Conservation (phyloP, 2,329 filamentous ascomycete genomes). For the Talaromyces sp. region DNA sequence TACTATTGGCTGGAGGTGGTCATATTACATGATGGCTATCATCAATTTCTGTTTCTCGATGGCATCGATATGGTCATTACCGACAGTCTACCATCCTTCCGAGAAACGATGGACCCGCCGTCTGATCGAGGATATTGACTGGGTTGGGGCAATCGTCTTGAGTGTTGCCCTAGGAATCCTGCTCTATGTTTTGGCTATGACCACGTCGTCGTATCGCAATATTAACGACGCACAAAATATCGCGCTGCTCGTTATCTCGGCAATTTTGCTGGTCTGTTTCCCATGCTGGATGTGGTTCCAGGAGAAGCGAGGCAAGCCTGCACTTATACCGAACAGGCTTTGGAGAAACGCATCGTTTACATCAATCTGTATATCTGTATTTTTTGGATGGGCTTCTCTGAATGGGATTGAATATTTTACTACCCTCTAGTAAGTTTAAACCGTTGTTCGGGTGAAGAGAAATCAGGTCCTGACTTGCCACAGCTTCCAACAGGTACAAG, state of each 20-base stretch:
- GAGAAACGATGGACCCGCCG: slow-evolving; percentile 21
- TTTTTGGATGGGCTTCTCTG: not conserved
- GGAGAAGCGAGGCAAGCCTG: slow-evolving; percentile 22
- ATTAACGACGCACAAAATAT: slow-evolving; percentile 21
- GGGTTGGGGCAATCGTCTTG: slow-evolving; percentile 46
- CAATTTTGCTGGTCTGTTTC: slow-evolving; percentile 28
- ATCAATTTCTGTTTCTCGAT: slow-evolving; percentile 4
- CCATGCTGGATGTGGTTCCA: slow-evolving; percentile 25
- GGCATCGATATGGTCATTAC: not conserved
- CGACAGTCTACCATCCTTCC: not conserved
- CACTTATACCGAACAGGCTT: slow-evolving; percentile 33
- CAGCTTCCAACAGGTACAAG: slow-evolving; percentile 48
- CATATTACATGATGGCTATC: slow-evolving; percentile 30
- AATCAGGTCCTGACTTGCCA: not conserved
- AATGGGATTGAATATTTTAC: not conserved
- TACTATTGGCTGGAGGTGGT: slow-evolving; percentile 47
- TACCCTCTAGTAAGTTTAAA: not conserved
- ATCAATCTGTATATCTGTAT: not conserved
- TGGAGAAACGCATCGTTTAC: slow-evolving; percentile 31
- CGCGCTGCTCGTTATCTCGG: slow-evolving; percentile 27
- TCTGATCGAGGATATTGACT: slow-evolving; percentile 40
- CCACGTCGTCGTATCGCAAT: not conserved
- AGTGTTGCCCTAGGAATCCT: slow-evolving; percentile 46
- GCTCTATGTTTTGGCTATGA: slow-evolving; percentile 40
- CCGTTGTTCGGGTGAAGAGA: not conserved